These are phyloP conservation scores for Aureobasidium mangrovei DNA, from an alignment of 2,329 filamentous ascomycete species.

Conservation along the genomic window DNA sequence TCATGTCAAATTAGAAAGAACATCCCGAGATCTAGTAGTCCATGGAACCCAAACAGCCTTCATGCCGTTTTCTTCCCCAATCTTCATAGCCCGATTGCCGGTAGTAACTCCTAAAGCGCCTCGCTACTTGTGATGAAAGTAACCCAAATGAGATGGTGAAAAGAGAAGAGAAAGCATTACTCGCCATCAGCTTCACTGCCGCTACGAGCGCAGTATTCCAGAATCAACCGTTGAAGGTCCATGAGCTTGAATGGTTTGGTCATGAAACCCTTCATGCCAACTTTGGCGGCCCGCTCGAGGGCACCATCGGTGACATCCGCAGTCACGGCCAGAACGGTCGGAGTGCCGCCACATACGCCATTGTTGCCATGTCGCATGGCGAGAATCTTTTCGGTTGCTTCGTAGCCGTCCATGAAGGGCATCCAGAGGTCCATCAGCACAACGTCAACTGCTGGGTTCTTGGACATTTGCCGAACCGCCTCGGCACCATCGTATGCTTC, in stretches of 20 bases:
- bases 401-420: slow-evolving; percentile 64
- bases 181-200: slow-evolving; percentile 8
- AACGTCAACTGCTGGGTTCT: slow-evolving; percentile 44
- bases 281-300: slow-evolving; percentile 49
- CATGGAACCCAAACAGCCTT: too few relatives aligned
- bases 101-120: not conserved
- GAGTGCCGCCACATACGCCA: slow-evolving; percentile 18
- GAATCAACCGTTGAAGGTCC: slow-evolving; percentile 53
- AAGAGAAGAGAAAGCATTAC: not conserved
- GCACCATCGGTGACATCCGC: slow-evolving; percentile 59
- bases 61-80: too few relatives aligned
- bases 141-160: not conserved
- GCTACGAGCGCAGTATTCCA: slow-evolving; percentile 35
- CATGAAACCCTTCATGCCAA: slow-evolving; percentile 60
- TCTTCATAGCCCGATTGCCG: too few relatives aligned
- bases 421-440: slow-evolving; percentile 72
- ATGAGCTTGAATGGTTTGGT: slow-evolving; percentile 58
- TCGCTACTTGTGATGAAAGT: not conserved
- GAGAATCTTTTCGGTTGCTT: slow-evolving; percentile 56
- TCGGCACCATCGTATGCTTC: slow-evolving; percentile 62
- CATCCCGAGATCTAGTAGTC: too few relatives aligned
- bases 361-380: slow-evolving; percentile 32
- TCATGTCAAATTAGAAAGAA: too few relatives aligned
- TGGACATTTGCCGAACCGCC: slow-evolving; percentile 52
- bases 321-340: slow-evolving; percentile 53